Percentiles rank a stretch among this genome's conserved stretches.
Conservation (phyloP, 805 yeast genomes). For the Kurtzmaniella fragi region DNA sequence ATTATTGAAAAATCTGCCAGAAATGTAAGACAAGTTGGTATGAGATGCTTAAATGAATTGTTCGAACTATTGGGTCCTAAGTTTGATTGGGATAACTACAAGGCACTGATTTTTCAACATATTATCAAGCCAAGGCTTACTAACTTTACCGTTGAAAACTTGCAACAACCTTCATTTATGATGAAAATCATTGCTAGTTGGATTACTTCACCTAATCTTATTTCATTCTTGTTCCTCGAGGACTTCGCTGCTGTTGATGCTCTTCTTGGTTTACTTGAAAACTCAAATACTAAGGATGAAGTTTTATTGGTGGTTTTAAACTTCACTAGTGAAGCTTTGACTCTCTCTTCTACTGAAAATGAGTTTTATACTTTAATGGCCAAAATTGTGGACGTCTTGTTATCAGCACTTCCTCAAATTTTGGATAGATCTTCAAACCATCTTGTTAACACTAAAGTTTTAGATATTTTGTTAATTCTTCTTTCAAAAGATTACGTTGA, state of each 20-base stretch:
- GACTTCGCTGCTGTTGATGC: slow-evolving; percentile 51
- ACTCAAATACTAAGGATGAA: slow-evolving; percentile 57
- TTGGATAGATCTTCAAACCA: slow-evolving; percentile 37
- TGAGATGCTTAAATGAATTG: slow-evolving; percentile 56
- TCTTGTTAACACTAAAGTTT: slow-evolving; percentile 48
- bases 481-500: slow-evolving; percentile 56
- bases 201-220: slow-evolving; percentile 37
- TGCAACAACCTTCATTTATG: slow-evolving; percentile 78
- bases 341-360: slow-evolving; percentile 6
- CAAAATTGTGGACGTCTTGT: slow-evolving; percentile 52
- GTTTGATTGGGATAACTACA: slow-evolving; percentile 52
- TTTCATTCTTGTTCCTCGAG: slow-evolving; percentile 51
- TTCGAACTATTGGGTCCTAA: slow-evolving; percentile 48
- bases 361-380: slow-evolving; percentile 45
- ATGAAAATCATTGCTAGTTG: slow-evolving; percentile 61
- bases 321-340: slow-evolving; percentile 46
- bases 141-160: slow-evolving; percentile 68
- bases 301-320: slow-evolving; percentile 55
- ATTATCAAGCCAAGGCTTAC: slow-evolving; percentile 62
- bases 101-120: slow-evolving; percentile 44
- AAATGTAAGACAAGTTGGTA: slow-evolving; percentile 60
- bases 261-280: slow-evolving; percentile 49
- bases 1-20: slow-evolving; percentile 44
- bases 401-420: slow-evolving; percentile 46
- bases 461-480: slow-evolving; percentile 46